These are phyloP conservation scores for Balamuthia mandrillaris DNA, from an alignment of 208 protist species.

Conservation along the genomic window DNA sequence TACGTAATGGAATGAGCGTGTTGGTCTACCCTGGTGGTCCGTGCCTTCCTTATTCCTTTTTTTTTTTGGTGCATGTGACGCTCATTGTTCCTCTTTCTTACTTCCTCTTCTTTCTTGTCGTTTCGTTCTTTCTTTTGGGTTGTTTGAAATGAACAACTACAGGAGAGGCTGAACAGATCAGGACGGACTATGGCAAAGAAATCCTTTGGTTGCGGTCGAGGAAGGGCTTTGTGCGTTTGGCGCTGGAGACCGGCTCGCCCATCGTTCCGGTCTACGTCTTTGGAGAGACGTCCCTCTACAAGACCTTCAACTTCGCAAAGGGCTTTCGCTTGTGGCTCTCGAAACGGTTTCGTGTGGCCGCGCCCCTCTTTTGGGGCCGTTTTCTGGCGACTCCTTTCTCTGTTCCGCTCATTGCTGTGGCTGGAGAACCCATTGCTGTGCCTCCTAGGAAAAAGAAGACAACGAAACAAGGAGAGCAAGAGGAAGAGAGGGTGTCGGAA, in stretches of 20 bases:
- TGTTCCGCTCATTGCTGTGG: neutral
- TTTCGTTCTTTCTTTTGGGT: too few species aligned
- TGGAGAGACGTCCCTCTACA: constrained; percentile 25
- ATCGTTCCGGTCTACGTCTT: constrained; percentile 5
- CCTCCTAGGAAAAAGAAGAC: neutral
- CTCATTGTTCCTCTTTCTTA: neutral
- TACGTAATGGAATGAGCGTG: neutral
- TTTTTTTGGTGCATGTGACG: neutral
- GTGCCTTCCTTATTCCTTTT: neutral
- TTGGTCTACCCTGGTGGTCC: constrained; percentile 2
- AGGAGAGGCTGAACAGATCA: constrained; percentile 16
- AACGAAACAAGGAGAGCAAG: neutral
- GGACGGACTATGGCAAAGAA: neutral
- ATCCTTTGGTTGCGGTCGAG: neutral
- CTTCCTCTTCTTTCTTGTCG: too few species aligned
- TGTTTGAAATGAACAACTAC: too few species aligned
- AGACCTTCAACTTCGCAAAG: neutral
- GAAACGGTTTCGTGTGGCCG: neutral
- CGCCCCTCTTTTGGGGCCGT: neutral
- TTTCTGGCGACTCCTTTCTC: neutral
- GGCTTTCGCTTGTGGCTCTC: neutral
- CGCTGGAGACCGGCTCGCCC: neutral
- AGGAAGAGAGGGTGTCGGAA: neutral
- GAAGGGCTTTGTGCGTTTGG: neutral
- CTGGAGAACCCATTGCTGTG: neutral